A percentile compares a stretch with the other conserved stretches of the same genome.
phyloP scores from a whole-genome alignment of 2,329 filamentous ascomycete genomes.

The Pestalotiopsis sp. region DNA sequence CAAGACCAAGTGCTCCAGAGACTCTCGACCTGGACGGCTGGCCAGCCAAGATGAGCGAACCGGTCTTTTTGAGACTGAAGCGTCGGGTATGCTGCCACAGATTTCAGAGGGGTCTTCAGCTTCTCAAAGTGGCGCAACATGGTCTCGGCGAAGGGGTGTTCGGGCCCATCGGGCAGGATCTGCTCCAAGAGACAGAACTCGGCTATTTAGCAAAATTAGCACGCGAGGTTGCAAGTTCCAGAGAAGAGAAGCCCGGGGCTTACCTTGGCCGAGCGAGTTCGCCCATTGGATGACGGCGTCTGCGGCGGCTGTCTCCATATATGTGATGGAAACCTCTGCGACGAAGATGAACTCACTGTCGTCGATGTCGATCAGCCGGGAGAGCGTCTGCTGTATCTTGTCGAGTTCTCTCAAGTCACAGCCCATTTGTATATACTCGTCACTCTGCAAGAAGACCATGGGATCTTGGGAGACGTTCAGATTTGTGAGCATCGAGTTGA shows the following conservation, averaged over 20 bases:
- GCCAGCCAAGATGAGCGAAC: constrained; percentile 73
- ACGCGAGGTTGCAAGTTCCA: not conserved
- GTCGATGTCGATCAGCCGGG: constrained; percentile 57
- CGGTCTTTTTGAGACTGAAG: constrained; percentile 67
- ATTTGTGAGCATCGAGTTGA: constrained; percentile 54
- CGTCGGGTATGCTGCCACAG: constrained; percentile 70
- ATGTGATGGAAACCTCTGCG: constrained; percentile 89
- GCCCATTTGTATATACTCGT: constrained; percentile 76
- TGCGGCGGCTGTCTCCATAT: constrained; percentile 77
- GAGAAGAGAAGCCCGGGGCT: not conserved
- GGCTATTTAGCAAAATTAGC: constrained; percentile 43
- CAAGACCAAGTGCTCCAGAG: constrained; percentile 85
- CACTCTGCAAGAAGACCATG: constrained; percentile 62
- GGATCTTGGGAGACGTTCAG: constrained; percentile 42
- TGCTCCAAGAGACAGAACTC: constrained; percentile 89
- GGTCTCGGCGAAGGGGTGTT: constrained; percentile 82
- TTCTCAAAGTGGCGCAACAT: constrained; percentile 87
- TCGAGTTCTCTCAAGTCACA: constrained; percentile 76
- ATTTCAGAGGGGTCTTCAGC: constrained; percentile 76
- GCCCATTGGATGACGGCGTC: constrained; percentile 80
- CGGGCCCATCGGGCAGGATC: constrained; percentile 74
- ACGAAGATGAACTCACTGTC: constrained; percentile 73
- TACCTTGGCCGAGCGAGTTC: constrained; percentile 68
- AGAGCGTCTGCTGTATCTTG: constrained; percentile 61
- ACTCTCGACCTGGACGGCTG: constrained; percentile 61